Evolutionary conservation across 1,139 yeast species (phyloP), one percentile per base, ranked within the genome.

Genomic region (Magnusiomyces tetraspermus): DNA sequence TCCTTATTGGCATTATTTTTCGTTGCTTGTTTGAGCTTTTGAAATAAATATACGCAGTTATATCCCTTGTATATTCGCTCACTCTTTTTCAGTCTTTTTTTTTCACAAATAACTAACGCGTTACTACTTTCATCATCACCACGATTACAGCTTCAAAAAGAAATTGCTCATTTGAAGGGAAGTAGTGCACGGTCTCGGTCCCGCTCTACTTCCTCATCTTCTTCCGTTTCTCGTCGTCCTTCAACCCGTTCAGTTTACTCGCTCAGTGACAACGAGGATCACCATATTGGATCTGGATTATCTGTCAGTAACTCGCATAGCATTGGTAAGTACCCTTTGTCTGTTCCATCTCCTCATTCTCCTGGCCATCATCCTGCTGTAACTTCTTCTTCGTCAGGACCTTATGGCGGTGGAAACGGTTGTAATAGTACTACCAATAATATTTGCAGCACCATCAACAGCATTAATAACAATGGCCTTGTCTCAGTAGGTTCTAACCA

Each of bases 131-230:
- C 22, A n/a, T n/a, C n/a, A n/a, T n/a, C n/a, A n/a, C n/a, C n/a
- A n/a, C n/a, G n/a, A n/a, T 19, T 17, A 28, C 28, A 58, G 57
- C 58, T 68, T 26, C 71, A 68, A 57, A 62, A 71, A 24, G 71
- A 68, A 55, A 67, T 68, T 47, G 56, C 59, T 24, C 55, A 57
- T 8, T 55, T 68, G 48, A 61, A 64, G 31, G 57, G 62, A 26
- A 69, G 64, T 22, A 56, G 63, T 40, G 50, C 60, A 31, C 57
- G 69, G 31, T 59, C 67, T 45, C 53, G 69, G 24, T 65, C 71
- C 5, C 63, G 57, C 44, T 61, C 66, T 5, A 59, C 65, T 13
- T 62, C 67, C 3, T 36, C 48, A 5, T 37, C 41, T 8, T 40
- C 43, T 40, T 60, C 65, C 4, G 57, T 63, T 23, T 64, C 70